These are phyloP conservation scores for Ophiocordyceps unilateralis DNA, from an alignment of 2,329 filamentous ascomycete genomes.

Conservation along the genomic window DNA sequence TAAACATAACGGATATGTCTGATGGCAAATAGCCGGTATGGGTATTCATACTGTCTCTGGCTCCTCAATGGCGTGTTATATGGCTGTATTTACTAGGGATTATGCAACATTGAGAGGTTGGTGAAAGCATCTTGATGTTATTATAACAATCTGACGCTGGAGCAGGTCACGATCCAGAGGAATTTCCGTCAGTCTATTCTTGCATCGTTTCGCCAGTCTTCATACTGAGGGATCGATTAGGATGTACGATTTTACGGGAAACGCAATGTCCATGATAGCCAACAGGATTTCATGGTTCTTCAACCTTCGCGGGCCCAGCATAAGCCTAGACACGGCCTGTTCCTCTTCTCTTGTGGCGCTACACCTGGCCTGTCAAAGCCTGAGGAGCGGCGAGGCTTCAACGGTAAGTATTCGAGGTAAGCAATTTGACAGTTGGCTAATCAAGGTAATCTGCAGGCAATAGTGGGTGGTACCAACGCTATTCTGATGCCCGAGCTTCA, in stretches of 20 bases:
- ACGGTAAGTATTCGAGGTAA: neutral
- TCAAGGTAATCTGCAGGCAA: neutral
- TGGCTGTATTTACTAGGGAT: neutral
- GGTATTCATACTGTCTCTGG: conserved; percentile 9
- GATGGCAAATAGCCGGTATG: conserved; percentile 9
- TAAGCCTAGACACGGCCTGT: conserved; percentile 22
- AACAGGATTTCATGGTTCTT: conserved; percentile 19
- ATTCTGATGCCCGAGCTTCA: neutral
- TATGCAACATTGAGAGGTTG: neutral
- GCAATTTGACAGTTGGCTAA: neutral
- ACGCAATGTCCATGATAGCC: conserved; percentile 13
- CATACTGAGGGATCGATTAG: conserved; percentile 9
- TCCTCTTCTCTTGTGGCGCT: conserved; percentile 17
- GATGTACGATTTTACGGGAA: conserved; percentile 7
- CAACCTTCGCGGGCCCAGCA: conserved; percentile 17
- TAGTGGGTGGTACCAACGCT: neutral
- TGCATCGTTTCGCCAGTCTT: neutral
- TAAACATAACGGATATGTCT: neutral
- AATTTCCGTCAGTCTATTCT: neutral
- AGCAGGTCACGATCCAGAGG: neutral
- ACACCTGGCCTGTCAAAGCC: conserved; percentile 14
- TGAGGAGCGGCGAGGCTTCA: conserved; percentile 13
- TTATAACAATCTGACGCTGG: neutral
- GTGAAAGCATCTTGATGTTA: neutral
- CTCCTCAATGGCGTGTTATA: neutral